These are phyloP conservation scores for Colletotrichum sp. DNA, from an alignment of 2,329 filamentous ascomycete genomes.

Conservation along the genomic window DNA sequence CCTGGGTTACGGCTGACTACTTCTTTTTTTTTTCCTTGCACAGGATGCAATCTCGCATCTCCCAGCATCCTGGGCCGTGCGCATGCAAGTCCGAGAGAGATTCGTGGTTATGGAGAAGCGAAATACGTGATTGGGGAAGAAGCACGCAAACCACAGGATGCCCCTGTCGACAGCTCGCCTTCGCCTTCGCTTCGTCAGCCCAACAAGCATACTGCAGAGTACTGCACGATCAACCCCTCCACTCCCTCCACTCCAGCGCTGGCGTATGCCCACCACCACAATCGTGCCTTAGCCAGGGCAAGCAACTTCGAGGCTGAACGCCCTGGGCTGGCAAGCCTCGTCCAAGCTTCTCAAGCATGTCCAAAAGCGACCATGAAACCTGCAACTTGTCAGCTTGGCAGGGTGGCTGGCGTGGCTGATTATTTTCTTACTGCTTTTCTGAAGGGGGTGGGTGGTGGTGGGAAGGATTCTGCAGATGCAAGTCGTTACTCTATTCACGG, in stretches of 20 bases:
- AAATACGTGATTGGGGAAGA: background rate
- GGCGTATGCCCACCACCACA: background rate
- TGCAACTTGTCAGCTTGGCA: background rate
- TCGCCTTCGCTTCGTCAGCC: background rate
- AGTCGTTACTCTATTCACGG: background rate
- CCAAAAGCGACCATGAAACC: background rate
- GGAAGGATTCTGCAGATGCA: background rate
- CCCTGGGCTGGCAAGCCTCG: background rate
- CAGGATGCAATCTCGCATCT: background rate
- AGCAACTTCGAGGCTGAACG: background rate
- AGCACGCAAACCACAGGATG: background rate
- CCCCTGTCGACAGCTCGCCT: background rate
- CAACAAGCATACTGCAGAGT: background rate
- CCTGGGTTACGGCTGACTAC: background rate
- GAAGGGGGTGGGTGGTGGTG: background rate
- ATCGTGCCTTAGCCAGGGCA: background rate
- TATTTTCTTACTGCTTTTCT: background rate
- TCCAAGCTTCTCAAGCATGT: background rate
- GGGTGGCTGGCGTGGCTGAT: background rate
- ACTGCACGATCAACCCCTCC: background rate
- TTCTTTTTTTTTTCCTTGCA: background rate
- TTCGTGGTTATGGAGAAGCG: background rate
- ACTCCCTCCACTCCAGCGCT: background rate
- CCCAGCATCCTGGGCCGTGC: background rate
- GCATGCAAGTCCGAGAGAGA: background rate